Base-by-base conservation (phyloP, 1,284 basidiomycete genomes). In the Ustilago cynodontis region DNA sequence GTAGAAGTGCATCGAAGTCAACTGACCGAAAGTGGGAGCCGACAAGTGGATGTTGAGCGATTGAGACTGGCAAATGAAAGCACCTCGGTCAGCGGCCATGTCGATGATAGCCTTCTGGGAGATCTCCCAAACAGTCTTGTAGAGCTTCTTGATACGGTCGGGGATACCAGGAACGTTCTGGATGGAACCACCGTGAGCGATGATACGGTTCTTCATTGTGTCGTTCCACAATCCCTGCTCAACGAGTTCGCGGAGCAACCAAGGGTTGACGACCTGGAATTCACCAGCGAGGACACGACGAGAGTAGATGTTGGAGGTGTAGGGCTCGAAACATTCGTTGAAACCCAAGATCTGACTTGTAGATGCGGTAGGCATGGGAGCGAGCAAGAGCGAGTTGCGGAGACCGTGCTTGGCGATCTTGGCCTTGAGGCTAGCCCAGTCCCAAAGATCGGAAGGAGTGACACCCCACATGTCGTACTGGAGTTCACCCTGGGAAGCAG, bases 51-150 rank as follows among this genome's bases (percentile, higher is more conserved):
- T 91, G 87, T 99, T 99, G 86, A 99, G 87, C 59, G 88, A 89
- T 85, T 90, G 89, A 65, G 86, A 86, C 88, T 99, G 97, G 88
- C 95, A 97, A 87, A 99, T 98, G 89, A 93, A 99, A 1, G 97
- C 95, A 43, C 96, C 97, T 79, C 97, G 94, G 87, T 99, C 97
- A 22, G 97, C 97, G 47, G 96, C 93, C 83, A 99, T 91, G 88
- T 99, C 97, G 70, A 99, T 92, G 80, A 99, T 92, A 82, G 93
- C 94, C 92, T 98, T 98, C 89, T 99, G 97, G 66, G 91, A 93
- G 87, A 99, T 97, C 89, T 99, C 97, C 97, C 97, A 99, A 53
- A 98, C 95, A 11, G 95, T 98, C 89, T 96, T 97, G 90, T 97
- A 98, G 87, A 98, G 94, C 6, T 93, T 92, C 89, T 98, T 86